Base-by-base conservation (phyloP, 2,329 filamentous ascomycete genomes). In the Hypoxylon sp. region DNA sequence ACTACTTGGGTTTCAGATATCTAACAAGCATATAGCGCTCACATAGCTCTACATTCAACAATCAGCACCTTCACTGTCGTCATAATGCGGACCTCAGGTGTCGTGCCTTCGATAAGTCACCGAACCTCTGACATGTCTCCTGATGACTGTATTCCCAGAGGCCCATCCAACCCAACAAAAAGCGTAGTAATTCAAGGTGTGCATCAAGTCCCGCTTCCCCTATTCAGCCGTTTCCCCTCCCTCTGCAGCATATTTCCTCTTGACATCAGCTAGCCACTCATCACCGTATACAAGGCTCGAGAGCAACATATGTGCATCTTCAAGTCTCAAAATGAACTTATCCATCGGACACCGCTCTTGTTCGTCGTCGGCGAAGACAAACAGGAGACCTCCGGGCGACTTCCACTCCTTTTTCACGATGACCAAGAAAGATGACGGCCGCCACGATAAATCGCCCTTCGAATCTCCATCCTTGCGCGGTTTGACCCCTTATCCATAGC, bases 401-500 rank as follows among this genome's bases (percentile, higher is more conserved):
- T 53, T 46, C 57, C 48, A 60, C 1, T 47, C 39, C 21, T n/a
- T 46, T 23, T 53, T 60, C 9, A 50, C 32, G 14, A 60, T 41
- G 6, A 47, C 48, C 5, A 60, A 32, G 21, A 60, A 60, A 1
- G 47, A 48, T 5, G 11, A 19, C 21, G 34, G 56, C 6, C 21
- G 43, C 37, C n/a, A 39, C 6, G 37, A 39, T 39, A 39, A 19
- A 19, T 12, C 30, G 11, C 30, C 55, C 21, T 23, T 46, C 12
- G 46, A 41, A 6, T n/a, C 34, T 12, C 16, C 23, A 9, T 25
- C 25, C 16, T 32, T 29, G 5, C 11, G 7, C 9, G 1, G 9
- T 6, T 25, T 32, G 19, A 34, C 3, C 8, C 41, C 43, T 29
- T 61, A 55, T 16, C 51, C 55, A 50, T 29, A 6, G 61, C 50